phyloP scores from a whole-genome alignment of 2,329 filamentous ascomycete species.

The Penicillium sp. region DNA sequence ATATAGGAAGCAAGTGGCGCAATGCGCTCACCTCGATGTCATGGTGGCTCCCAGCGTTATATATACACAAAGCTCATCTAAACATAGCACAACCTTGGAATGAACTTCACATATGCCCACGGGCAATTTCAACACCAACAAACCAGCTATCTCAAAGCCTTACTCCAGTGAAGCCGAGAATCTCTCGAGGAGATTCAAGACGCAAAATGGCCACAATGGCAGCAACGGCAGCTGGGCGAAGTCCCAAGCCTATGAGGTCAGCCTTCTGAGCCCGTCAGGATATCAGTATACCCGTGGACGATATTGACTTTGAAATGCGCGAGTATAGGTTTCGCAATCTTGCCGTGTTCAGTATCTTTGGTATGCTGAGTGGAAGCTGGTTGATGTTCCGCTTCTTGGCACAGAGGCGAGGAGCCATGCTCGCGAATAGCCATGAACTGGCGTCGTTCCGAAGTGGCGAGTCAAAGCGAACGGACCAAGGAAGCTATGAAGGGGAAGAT shows the following conservation, averaged over 20 bases:
- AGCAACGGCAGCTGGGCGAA: neutral
- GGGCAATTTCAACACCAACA: too few relatives aligned
- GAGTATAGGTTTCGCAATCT: conserved; percentile 19
- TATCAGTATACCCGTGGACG: too few relatives aligned
- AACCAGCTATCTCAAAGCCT: too few relatives aligned
- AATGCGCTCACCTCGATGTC: neutral
- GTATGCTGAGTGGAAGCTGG: conserved; percentile 21
- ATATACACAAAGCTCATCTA: neutral
- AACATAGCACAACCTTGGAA: too few relatives aligned
- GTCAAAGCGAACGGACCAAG: conserved; percentile 9
- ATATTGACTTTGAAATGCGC: too few relatives aligned
- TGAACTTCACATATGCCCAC: too few relatives aligned
- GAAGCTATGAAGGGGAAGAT: conserved; percentile 6
- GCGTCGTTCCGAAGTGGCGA: conserved; percentile 14
- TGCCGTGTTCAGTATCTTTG: conserved; percentile 23
- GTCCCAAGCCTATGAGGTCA: conserved; percentile 4
- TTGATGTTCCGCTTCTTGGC: conserved; percentile 23
- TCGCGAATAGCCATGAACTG: conserved; percentile 20
- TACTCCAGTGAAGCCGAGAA: too few relatives aligned
- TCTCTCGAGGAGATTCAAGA: neutral
- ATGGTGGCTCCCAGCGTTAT: neutral
- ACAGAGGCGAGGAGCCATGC: conserved; percentile 9
- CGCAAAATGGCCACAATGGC: neutral
- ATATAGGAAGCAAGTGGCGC: neutral
- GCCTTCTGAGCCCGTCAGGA: neutral